Base-by-base conservation (phyloP, 1,284 basidiomycete genomes). In the Ganoderma resinaceum region DNA sequence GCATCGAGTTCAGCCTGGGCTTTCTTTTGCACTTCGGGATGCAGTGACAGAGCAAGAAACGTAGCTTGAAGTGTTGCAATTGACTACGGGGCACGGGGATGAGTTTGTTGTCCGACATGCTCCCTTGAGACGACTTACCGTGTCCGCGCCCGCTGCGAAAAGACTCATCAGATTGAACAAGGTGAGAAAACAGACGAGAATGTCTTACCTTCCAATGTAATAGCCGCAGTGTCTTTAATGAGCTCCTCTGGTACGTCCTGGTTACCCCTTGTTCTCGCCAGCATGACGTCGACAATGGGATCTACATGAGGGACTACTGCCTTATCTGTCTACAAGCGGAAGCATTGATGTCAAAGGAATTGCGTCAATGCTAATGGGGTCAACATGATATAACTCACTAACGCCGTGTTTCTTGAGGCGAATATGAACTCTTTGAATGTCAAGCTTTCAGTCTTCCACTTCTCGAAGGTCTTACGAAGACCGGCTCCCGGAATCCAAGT, bases 31-130 rank as follows among this genome's bases (percentile, higher is more conserved):
- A 80, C 75, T 9, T 83, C 80, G 0, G 80, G 83, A 59, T 80
- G 71, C 26, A 78, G 72, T 1, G 79, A 66, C 77, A 82, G 76
- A 0, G 79, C 76, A 16, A 82, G 73, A 64, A 82, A 76, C 63
- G 81, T 80, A 55, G 62, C 60, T 70, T 73, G 14, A 1, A 79
- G 53, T 0, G 72, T 71, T 14, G 78, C 79, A 40, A 74, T 70
- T 0, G 65, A 67, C 71, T 70, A 18, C 26, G 18, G 29, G 4
- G 3, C 3, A 2, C 2, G 11, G 20, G 8, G 5, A 11, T 31
- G 14, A 18, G 7, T 7, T 23, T 49, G 14, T 31, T 66, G 14
- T 49, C 46, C 23, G 1, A 49, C 46, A 9, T 23, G 8, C 18
- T 23, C 12, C 3, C 23, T 14, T 14, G 23, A 12, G 11, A 3